These are phyloP conservation scores for Salix arbutifolia DNA, from an alignment of 345 rosid species.

Conservation along the genomic window DNA sequence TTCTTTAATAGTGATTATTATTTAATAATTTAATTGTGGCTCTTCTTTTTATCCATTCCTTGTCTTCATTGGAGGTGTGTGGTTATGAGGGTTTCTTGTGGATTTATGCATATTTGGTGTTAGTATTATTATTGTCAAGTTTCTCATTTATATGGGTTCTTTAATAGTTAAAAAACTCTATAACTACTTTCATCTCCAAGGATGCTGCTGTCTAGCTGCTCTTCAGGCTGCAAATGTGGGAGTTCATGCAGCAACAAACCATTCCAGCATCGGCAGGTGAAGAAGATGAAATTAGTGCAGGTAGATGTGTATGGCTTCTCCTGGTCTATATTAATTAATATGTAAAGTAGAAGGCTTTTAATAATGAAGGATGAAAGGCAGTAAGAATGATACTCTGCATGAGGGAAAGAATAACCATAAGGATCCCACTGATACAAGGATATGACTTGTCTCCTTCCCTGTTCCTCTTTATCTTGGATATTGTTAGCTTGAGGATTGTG, in stretches of 20 bases:
- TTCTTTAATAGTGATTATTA: background rate
- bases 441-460: background rate
- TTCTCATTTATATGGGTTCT: constrained; percentile 4
- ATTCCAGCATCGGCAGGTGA: constrained; percentile 78
- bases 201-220: constrained; percentile 92
- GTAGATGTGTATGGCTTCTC: constrained; percentile 35
- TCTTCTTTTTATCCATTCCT: background rate
- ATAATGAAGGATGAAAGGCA: background rate
- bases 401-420: background rate
- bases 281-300: constrained; percentile 86
- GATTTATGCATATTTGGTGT: background rate
- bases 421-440: background rate
- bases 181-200: constrained; percentile 29
- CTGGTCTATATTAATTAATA: background rate
- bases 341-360: background rate
- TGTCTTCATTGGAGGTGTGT: background rate
- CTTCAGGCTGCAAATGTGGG: constrained; percentile 91
- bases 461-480: background rate
- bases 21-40: background rate
- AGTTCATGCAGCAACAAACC: constrained; percentile 78
- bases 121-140: background rate
- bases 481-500: background rate
- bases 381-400: background rate
- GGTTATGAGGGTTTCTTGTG: background rate
- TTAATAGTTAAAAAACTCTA: background rate